Percentiles rank a stretch among this genome's conserved stretches.
phyloP scores from a whole-genome alignment of 2,329 filamentous ascomycete genomes.

The Xylaria sp. region DNA sequence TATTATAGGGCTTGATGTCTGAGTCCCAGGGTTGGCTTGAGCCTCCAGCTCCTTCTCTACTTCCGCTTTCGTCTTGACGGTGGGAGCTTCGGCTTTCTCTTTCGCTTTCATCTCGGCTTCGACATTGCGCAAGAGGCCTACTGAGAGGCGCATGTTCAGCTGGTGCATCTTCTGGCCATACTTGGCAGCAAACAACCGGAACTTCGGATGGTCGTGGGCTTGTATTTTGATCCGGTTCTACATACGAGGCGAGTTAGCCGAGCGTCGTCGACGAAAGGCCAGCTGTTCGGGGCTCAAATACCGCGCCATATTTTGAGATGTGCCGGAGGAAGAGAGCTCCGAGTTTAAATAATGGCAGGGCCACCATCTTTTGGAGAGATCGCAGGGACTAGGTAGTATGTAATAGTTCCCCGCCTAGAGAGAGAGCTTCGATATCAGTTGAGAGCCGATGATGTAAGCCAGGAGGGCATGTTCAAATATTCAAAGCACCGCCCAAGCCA shows the following conservation, averaged over 20 bases:
- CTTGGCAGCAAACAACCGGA: constrained; percentile 54
- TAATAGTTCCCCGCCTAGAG: neutral
- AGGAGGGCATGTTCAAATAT: constrained; percentile 1
- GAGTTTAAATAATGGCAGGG: constrained; percentile 63
- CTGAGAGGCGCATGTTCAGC: constrained; percentile 60
- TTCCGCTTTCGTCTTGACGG: constrained; percentile 61
- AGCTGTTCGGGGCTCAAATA: constrained; percentile 32
- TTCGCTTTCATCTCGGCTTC: constrained; percentile 54
- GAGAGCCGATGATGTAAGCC: neutral
- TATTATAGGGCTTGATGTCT: constrained; percentile 27
- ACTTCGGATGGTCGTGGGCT: constrained; percentile 58
- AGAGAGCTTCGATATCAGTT: neutral
- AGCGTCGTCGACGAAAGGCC: neutral
- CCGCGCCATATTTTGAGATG: constrained; percentile 64
- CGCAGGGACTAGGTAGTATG: neutral
- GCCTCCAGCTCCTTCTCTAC: constrained; percentile 48
- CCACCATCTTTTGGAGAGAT: constrained; percentile 46
- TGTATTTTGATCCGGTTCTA: constrained; percentile 62
- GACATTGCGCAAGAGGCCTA: constrained; percentile 53
- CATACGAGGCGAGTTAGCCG: constrained; percentile 7
- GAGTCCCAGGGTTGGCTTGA: constrained; percentile 38
- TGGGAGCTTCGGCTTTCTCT: constrained; percentile 58
- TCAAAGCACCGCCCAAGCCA: constrained; percentile 4
- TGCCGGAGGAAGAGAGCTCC: constrained; percentile 59
- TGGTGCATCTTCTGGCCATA: constrained; percentile 62